Conservation (phyloP, 2,329 filamentous ascomycete species). For the Nectriaceae sp. region DNA sequence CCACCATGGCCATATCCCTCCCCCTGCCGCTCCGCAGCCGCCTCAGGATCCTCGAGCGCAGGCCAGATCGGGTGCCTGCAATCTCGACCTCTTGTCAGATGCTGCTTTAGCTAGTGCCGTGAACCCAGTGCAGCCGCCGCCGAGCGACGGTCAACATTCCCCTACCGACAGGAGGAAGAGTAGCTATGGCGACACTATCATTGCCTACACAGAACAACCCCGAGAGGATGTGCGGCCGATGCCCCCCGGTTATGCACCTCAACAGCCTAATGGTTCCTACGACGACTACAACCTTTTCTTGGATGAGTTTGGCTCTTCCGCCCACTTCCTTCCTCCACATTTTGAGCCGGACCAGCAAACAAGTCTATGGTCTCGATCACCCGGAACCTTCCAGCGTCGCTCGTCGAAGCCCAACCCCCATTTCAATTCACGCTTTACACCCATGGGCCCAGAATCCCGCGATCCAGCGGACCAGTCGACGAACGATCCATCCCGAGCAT, state of each 20-base stretch:
- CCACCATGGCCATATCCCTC: conserved; percentile 40
- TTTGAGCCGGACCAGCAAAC: conserved; percentile 57
- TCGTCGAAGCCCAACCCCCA: conserved; percentile 52
- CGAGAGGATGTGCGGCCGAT: conserved; percentile 48
- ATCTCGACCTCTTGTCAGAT: conserved; percentile 60
- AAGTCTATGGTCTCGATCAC: conserved; percentile 50
- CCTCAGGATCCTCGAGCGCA: conserved; percentile 50
- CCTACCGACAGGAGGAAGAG: conserved; percentile 47
- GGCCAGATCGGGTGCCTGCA: conserved; percentile 51
- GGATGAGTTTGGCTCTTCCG: conserved; percentile 56
- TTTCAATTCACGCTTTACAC: conserved; percentile 58
- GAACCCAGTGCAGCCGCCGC: conserved; percentile 52
- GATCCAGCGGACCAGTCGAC: conserved; percentile 35
- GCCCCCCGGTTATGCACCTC: conserved; percentile 38
- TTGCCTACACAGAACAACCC: conserved; percentile 48
- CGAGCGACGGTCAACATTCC: conserved; percentile 45
- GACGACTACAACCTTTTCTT: conserved; percentile 62
- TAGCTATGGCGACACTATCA: conserved; percentile 49
- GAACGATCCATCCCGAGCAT: conserved; percentile 34
- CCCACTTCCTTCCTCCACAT: conserved; percentile 56
- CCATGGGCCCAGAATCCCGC: conserved; percentile 54
- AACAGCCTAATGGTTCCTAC: conserved; percentile 39
- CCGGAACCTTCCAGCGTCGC: conserved; percentile 41
- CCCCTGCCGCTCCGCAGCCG: conserved; percentile 37
- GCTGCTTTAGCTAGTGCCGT: conserved; percentile 61